Conservation (phyloP, 139 green algal species). For the Tetradesmus lagerheimii region DNA sequence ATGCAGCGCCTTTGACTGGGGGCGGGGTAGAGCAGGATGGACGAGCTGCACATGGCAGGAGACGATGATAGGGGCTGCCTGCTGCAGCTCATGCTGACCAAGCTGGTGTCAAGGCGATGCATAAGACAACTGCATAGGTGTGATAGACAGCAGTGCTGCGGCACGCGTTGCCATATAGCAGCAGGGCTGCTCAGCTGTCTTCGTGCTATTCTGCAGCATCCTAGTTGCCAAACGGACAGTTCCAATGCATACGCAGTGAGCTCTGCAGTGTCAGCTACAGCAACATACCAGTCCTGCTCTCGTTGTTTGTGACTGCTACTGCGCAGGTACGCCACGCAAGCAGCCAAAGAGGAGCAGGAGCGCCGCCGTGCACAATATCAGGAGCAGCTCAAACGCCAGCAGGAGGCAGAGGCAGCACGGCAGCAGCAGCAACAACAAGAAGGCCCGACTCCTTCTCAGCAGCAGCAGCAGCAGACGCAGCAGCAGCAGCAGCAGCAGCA, state of each 20-base stretch:
- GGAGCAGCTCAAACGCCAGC: conserved; percentile 38
- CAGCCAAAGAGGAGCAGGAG: conserved; percentile 14
- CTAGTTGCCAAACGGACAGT: no score
- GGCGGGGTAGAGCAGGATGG: no score
- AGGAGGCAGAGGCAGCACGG: neutral
- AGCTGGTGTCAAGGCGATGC: no score
- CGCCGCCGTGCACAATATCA: neutral
- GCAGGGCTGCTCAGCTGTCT: no score
- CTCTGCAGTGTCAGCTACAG: no score
- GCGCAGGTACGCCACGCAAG: conserved; percentile 41
- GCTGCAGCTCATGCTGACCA: conserved; percentile 98
- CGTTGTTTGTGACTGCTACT: no score
- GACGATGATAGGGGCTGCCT: conserved; percentile 89
- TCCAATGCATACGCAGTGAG: no score
- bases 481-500: conserved; percentile 25
- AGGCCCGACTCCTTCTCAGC: neutral
- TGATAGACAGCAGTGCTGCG: neutral
- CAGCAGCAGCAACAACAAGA: conserved; percentile 22
- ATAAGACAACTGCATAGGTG: no score
- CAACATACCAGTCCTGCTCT: no score
- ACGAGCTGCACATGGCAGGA: conserved; percentile 64
- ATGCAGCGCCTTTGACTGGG: no score
- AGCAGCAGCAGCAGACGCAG: neutral
- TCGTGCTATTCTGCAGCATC: no score
- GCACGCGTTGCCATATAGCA: neutral